These are phyloP conservation scores for Xylaria sp. DNA, from an alignment of 495 filamentous ascomycete species.

Conservation along the genomic window DNA sequence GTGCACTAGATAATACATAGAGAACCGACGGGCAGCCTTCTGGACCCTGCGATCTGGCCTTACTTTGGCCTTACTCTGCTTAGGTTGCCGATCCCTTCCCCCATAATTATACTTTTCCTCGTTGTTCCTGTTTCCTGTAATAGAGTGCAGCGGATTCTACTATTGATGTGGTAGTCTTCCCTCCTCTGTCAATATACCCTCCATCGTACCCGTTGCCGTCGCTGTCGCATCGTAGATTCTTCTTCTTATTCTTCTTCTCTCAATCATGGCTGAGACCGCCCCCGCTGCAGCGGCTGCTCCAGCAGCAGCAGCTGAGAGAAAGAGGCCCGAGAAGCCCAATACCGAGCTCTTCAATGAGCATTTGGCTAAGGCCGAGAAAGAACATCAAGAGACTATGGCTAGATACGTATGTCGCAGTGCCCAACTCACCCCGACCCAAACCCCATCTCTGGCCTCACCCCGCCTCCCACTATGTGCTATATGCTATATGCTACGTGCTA, in stretches of 20 bases:
- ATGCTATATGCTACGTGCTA: too few species aligned
- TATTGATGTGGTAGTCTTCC: slow-evolving; percentile 26
- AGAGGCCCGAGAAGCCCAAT: slow-evolving; percentile 76
- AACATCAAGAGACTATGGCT: slow-evolving; percentile 72
- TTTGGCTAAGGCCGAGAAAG: slow-evolving; percentile 81
- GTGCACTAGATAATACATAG: neutral
- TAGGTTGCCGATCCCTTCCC: slow-evolving; percentile 26
- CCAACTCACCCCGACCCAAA: neutral
- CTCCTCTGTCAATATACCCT: slow-evolving; percentile 7
- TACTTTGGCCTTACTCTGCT: slow-evolving; percentile 40
- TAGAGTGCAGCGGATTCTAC: slow-evolving; percentile 10
- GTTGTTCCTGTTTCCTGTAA: neutral
- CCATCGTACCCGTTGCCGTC: neutral
- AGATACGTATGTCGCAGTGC: slow-evolving; percentile 69
- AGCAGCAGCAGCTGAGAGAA: slow-evolving; percentile 49
- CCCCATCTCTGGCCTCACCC: too few species aligned
- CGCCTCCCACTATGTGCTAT: too few species aligned
- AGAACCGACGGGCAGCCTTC: slow-evolving; percentile 7
- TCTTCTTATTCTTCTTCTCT: slow-evolving; percentile 25
- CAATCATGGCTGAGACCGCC: slow-evolving; percentile 49
- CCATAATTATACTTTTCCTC: neutral
- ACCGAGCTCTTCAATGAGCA: slow-evolving; percentile 72
- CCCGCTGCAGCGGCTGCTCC: slow-evolving; percentile 43
- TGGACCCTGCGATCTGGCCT: slow-evolving; percentile 46
- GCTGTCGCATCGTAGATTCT: slow-evolving; percentile 11